A percentile compares a stretch with the other conserved stretches of the same genome.
These are phyloP conservation scores for Aspergillus steynii DNA, from an alignment of 495 filamentous ascomycete species.

Conservation along the genomic window DNA sequence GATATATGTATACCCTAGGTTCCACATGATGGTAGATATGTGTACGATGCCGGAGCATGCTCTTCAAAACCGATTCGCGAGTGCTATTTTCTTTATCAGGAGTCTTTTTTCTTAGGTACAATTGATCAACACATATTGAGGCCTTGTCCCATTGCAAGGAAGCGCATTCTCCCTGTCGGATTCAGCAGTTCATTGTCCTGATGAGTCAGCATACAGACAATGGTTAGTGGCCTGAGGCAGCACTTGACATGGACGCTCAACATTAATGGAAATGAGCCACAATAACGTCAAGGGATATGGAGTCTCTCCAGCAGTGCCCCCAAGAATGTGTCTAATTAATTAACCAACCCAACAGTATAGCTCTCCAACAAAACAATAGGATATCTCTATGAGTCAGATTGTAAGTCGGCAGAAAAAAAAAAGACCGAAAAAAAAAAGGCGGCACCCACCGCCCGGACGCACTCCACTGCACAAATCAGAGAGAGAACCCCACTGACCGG, in stretches of 20 bases:
- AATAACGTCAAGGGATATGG: background rate
- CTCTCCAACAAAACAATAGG: background rate
- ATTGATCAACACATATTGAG: background rate
- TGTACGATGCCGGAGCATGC: background rate
- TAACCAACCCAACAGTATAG: background rate
- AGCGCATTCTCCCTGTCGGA: too few relatives aligned
- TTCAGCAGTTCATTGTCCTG: background rate
- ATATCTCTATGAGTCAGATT: background rate
- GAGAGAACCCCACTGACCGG: slow-evolving; percentile 20
- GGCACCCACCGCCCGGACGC: slow-evolving; percentile 40
- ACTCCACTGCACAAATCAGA: slow-evolving; percentile 49
- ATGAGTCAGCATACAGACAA: background rate
- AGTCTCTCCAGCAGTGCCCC: background rate
- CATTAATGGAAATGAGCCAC: background rate
- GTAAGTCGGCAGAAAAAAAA: slow-evolving; percentile 9
- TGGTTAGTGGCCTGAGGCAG: background rate
- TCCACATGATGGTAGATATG: background rate
- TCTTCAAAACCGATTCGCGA: background rate
- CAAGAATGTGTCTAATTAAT: background rate
- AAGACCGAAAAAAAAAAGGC: slow-evolving; percentile 15
- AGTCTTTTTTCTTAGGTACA: background rate
- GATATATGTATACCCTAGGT: background rate
- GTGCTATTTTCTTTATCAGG: background rate
- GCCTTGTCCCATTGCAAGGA: too few relatives aligned
- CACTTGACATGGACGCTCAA: background rate